Percentiles rank a stretch among this genome's conserved stretches.
Evolutionary conservation across 2,329 filamentous ascomycete species (phyloP).

Genomic region (Chaetomium globosum): DNA sequence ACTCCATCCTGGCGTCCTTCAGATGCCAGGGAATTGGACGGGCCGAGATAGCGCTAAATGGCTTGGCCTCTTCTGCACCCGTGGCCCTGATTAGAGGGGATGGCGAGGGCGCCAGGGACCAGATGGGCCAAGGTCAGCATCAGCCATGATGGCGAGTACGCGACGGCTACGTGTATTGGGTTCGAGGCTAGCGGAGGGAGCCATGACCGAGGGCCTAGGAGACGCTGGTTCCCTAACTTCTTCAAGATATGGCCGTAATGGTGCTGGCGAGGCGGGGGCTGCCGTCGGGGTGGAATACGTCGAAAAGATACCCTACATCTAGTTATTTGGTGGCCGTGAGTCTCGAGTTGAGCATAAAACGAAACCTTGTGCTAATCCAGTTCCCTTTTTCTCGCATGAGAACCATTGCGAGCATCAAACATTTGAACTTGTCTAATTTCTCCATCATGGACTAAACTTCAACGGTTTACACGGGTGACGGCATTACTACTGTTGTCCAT

Average conservation of each 20-base stretch:
- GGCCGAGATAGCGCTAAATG: slow-evolving; percentile 40
- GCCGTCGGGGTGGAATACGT: not conserved
- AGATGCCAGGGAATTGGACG: slow-evolving; percentile 4
- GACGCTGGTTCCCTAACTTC: not conserved
- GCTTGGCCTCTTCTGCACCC: slow-evolving; percentile 40
- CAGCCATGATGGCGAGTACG: slow-evolving; percentile 84
- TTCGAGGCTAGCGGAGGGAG: slow-evolving; percentile 27
- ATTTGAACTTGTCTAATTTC: too few species aligned
- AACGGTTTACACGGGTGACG: too few species aligned
- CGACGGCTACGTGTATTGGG: slow-evolving; percentile 68
- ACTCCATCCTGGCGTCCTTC: slow-evolving; percentile 41
- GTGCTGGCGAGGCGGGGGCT: not conserved
- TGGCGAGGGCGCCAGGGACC: slow-evolving; percentile 42
- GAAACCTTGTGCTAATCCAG: too few species aligned
- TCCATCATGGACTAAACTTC: too few species aligned
- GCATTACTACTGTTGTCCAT: too few species aligned
- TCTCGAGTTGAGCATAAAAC: too few species aligned
- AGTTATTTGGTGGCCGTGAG: too few species aligned
- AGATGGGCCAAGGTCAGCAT: slow-evolving; percentile 73
- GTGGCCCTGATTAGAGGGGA: slow-evolving; percentile 47
- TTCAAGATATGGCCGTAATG: not conserved
- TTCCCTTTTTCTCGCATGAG: too few species aligned
- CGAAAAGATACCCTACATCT: too few species aligned
- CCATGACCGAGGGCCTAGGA: not conserved
- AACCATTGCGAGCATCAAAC: too few species aligned